Base-by-base conservation (phyloP, 2,329 filamentous ascomycete species). In the Penicillium brevicompactum region DNA sequence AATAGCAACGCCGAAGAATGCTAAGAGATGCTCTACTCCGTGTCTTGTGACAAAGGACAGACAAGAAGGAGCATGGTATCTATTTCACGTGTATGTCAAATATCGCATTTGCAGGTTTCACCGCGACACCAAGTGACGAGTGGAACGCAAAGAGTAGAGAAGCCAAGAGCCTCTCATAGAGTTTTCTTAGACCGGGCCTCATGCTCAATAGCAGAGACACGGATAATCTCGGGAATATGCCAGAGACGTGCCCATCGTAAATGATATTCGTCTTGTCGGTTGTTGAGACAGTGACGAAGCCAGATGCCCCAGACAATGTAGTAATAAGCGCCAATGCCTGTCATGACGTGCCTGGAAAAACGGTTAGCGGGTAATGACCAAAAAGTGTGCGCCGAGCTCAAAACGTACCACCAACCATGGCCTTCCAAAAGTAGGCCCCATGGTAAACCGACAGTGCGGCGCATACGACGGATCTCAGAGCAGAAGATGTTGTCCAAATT, bases 231-330 rank as follows among this genome's bases (percentile, higher is more conserved):
- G 5, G 85, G 84, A 58, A 86, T 83, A 6, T 78, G 82, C 63
- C 85, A 80, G 13, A 84, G 61, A 22, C 81, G 83, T 1, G 87
- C 84, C 90, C 91, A 95, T 49, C 82, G 67, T 53, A 94, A 76
- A 64, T 82, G 79, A 67, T 86, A 94, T 67, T 92, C 84, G 41
- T 89, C 83, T 66, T 91, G 88, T 44, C 81, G 81, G 3, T 86
- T 84, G 58, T 92, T 90, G 47, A 94, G 76, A 64, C 89, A 91
- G 59, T 88, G 86, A 40, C 90, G 84, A 16, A 94, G 80, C 87
- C 90, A 93, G 24, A 92, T 86, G 13, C 90, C 88, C 90, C 91
- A 95, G 13, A 86, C 79, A 63, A 95, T 91, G 70, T 93, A 91
- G 68, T 88, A 89, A 72, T 95, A 95, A 14, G 90, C 90, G 70